Conservation (phyloP, 1,139 yeast species). For the Wickerhamiella pararugosa region DNA sequence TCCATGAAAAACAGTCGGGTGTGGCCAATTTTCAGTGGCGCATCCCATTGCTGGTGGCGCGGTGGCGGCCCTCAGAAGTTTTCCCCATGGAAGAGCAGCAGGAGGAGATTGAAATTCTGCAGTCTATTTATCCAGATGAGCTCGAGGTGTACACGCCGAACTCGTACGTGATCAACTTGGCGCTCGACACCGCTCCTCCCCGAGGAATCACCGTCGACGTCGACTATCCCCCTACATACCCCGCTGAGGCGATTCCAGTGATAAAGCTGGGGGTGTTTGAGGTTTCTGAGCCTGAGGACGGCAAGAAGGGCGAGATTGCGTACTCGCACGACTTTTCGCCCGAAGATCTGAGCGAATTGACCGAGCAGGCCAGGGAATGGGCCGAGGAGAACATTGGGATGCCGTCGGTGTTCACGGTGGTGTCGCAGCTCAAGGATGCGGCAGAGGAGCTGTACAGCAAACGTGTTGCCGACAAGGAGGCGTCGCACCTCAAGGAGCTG, state of each 20-base stretch:
- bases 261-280: slow-evolving; percentile 21
- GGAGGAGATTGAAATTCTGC: slow-evolving; percentile 31
- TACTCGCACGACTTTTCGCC: slow-evolving; percentile 25
- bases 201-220: slow-evolving; percentile 36
- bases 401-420: slow-evolving; percentile 72
- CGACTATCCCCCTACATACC: slow-evolving; percentile 56
- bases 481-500: slow-evolving; percentile 37
- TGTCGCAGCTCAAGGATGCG: slow-evolving; percentile 61
- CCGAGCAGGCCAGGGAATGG: slow-evolving; percentile 28
- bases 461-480: slow-evolving; percentile 42
- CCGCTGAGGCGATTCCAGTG: slow-evolving; percentile 46
- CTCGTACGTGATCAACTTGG: slow-evolving; percentile 25
- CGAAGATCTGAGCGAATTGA: slow-evolving; percentile 30
- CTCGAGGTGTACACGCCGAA: slow-evolving; percentile 27
- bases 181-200: slow-evolving; percentile 48
- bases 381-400: slow-evolving; percentile 71
- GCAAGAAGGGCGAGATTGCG: slow-evolving; percentile 30
- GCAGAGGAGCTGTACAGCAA: slow-evolving; percentile 51
- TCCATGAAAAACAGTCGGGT: not conserved
- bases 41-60: slow-evolving; percentile 3
- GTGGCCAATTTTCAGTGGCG: not conserved
- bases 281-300: slow-evolving; percentile 23
- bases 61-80: not conserved
- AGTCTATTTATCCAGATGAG: slow-evolving; percentile 90
- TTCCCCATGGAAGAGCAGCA: slow-evolving; percentile 18